Evolutionary conservation across 305 asterid species (phyloP), one percentile per base, ranked within the genome.

Genomic region (Plantago coronopus): DNA sequence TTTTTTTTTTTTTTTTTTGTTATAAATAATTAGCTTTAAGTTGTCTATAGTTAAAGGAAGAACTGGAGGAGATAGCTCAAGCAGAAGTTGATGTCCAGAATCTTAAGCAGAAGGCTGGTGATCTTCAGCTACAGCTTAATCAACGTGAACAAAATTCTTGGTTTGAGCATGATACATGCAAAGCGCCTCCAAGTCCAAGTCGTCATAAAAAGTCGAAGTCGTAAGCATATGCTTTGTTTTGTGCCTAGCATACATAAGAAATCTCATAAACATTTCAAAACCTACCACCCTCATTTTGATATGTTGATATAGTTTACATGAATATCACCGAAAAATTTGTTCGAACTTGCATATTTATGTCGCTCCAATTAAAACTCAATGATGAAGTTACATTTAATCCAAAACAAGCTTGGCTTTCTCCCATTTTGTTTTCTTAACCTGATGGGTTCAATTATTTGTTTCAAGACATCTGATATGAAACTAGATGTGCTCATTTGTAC

Each of bases 71-170:
- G 69, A 80, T 90, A 65, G 79, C 75, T 79, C 85, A 61, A 70
- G 81, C 71, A 31, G 99, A 90, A 78, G 78, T 71, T 29, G 86
- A 82, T 48, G 77, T 83, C 64, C 57, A 34, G 45, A 69, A 63
- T 63, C 76, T 89, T 66, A 83, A 78, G 67, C 85, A 82, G 76
- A 84, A 69, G 69, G 88, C 87, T 54, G 83, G 71, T 70, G 93
- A 84, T 76, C 90, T 89, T 55, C 88, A 81, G 34, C 54, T 59
- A 61, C 89, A 81, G 73, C 78, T 87, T 65, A 69, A 56, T 77
- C 87, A 80, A 54, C 84, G 83, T 45, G 94, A 80, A 60, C 83
- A 79, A 57, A 87, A 78, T 72, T 79, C 78, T 63, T 75, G 66
- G 71, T 65, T 77, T 48, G 78, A 74, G 46, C 64, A 68, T 37